Base-by-base conservation (phyloP, 1,284 basidiomycete species). In the Ganoderma meredithae region DNA sequence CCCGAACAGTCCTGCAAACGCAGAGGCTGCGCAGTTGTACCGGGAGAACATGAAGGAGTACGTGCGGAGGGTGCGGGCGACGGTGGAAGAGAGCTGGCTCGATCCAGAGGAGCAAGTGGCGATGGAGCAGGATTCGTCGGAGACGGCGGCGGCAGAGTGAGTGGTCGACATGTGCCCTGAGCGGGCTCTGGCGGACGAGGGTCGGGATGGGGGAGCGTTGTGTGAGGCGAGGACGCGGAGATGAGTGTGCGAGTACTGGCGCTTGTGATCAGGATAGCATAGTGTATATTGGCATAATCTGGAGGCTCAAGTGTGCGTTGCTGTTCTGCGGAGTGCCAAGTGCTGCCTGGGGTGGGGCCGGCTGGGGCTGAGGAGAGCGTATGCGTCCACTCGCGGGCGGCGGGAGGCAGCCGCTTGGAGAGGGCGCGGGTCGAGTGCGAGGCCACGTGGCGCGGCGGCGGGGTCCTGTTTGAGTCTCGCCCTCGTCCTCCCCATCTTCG, bases 11-110 rank as follows among this genome's bases (percentile, higher is more conserved):
- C 97, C 97, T 6, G 97, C 97, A 1, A 99, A 99, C 77, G 96
- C 96, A 1, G 97, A 99, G 83, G 97, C 97, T 0, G 97, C 97
- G 1, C 94, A 95, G 79, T 81, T 99, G 70, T 99, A 98, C 78
- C 84, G 97, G 67, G 97, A 99, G 80, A 99, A 99, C 78, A 97
- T 98, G 93, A 99, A 98, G 83, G 97, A 98, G 83, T 98, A 98
- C 78, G 94, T 98, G 40, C 84, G 96, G 68, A 83, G 95, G 67
- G 96, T 98, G 60, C 95, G 96, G 82, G 91, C 91, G 66, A 96
- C 95, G 0, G 95, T 97, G 33, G 95, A 97, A 80, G 92, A 94
- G 79, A 95, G 92, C 69, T 96, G 95, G 95, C 81, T 96, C 67
- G 95, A 96, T 80, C 90, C 91, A 0, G 91, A 91, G 60, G 92